Evolutionary conservation across 1,139 yeast genomes (phyloP).

Genomic region (Nakaseomyces bracarensis): DNA sequence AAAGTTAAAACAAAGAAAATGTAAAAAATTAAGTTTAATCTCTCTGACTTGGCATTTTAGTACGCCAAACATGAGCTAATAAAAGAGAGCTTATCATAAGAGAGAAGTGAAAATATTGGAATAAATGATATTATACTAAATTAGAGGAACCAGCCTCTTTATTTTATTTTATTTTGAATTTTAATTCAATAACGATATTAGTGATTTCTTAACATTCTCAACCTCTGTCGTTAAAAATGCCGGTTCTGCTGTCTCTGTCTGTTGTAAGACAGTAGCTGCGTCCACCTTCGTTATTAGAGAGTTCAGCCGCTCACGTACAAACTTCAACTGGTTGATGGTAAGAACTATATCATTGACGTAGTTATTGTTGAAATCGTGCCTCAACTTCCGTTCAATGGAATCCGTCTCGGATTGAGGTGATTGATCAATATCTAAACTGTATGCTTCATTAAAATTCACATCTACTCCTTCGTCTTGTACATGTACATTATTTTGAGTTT

Average conservation of each 20-base stretch:
- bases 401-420: not conserved
- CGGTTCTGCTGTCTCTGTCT: conserved; percentile 1
- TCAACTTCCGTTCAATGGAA: not conserved
- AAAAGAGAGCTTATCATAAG: too few species aligned
- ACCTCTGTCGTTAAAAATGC: conserved; percentile 2
- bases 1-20: too few species aligned
- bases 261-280: conserved; percentile 2
- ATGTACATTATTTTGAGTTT: not conserved
- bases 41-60: too few species aligned
- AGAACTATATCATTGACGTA: conserved; percentile 3
- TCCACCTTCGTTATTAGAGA: not conserved
- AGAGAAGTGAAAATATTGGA: too few species aligned
- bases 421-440: not conserved
- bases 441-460: not conserved
- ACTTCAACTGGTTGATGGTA: not conserved
- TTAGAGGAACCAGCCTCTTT: not conserved
- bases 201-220: conserved; percentile 2
- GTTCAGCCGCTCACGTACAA: conserved; percentile 1
- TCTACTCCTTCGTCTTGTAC: not conserved
- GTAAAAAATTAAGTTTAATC: too few species aligned
- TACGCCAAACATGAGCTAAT: too few species aligned
- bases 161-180: not conserved
- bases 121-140: too few species aligned
- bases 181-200: not conserved
- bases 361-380: conserved; percentile 1